phyloP scores from a whole-genome alignment of 225 moss, liverwort and hornwort genomes.

The Pseudoscleropodium purum region DNA sequence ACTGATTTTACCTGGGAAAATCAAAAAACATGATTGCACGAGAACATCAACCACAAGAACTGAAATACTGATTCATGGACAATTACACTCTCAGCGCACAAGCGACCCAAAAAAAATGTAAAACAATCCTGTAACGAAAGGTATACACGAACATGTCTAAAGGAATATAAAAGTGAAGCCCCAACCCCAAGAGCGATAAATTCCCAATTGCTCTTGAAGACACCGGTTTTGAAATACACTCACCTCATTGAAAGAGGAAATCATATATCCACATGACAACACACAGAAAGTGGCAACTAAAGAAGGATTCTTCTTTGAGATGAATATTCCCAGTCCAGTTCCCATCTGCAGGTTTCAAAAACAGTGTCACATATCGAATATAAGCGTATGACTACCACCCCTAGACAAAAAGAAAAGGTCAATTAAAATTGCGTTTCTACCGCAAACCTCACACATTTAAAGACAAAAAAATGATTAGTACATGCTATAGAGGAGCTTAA shows the following conservation, averaged over 20 bases:
- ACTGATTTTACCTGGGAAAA: constrained; percentile 79
- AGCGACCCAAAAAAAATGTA: background rate
- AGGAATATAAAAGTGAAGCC: background rate
- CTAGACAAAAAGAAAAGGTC: background rate
- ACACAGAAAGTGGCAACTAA: constrained; percentile 73
- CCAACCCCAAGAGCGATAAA: background rate
- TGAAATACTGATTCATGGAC: background rate
- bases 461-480: background rate
- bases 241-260: constrained; percentile 98
- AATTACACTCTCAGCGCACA: background rate
- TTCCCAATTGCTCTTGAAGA: background rate
- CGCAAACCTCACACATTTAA: background rate
- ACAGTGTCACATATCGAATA: background rate
- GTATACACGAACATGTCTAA: background rate
- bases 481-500: background rate
- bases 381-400: background rate
- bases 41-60: background rate
- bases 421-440: background rate
- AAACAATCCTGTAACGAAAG: background rate
- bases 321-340: constrained; percentile 83
- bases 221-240: background rate
- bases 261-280: constrained; percentile 81
- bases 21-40: background rate
- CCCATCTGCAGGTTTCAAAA: constrained; percentile 64
- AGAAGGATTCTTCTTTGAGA: constrained; percentile 92